phyloP scores from a whole-genome alignment of 2,329 filamentous ascomycete genomes.

The Alternaria arbusti region DNA sequence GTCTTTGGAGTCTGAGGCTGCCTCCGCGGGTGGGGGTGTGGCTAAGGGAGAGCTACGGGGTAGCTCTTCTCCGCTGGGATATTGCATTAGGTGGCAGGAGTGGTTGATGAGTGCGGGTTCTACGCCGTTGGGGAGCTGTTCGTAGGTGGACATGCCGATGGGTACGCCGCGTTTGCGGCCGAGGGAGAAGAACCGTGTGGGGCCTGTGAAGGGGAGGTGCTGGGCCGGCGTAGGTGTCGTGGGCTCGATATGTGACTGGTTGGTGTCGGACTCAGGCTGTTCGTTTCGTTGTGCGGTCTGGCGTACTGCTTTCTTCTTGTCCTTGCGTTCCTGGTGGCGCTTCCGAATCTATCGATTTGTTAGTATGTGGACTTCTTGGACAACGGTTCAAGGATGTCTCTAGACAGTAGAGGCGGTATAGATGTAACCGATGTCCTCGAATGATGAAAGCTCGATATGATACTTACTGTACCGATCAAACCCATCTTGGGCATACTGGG shows the following conservation, averaged over 20 bases:
- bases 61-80: neutral
- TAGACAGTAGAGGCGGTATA: neutral
- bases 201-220: neutral
- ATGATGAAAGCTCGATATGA: neutral
- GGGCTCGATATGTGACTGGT: neutral
- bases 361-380: neutral
- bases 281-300: neutral
- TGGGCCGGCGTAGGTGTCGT: neutral
- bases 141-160: neutral
- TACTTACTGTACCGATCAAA: neutral
- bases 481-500: neutral
- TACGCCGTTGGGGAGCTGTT: neutral
- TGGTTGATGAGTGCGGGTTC: neutral
- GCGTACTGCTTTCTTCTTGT: neutral
- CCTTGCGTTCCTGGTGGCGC: neutral
- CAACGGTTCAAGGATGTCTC: neutral
- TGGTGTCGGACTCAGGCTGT: neutral
- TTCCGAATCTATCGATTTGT: neutral
- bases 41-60: neutral
- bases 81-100: neutral
- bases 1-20: neutral
- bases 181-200: neutral
- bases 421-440: no score
- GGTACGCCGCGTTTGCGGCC: neutral
- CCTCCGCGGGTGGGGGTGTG: neutral